Percentiles rank a stretch among this genome's conserved stretches.
These are phyloP conservation scores for Fusarium longipes DNA, from an alignment of 2,329 filamentous ascomycete species.

Conservation along the genomic window DNA sequence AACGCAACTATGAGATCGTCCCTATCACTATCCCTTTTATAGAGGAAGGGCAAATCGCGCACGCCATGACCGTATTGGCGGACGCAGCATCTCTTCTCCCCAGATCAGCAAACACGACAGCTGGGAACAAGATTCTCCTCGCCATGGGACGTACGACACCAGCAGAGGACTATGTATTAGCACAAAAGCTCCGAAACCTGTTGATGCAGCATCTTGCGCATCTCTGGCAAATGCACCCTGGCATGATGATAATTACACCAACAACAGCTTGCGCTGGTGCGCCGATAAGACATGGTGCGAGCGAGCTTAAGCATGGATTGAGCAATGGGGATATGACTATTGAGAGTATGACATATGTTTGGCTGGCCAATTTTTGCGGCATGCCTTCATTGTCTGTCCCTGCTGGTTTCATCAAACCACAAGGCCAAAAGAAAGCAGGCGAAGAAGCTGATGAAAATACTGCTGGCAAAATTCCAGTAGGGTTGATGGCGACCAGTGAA, in stretches of 20 bases:
- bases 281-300: constrained; percentile 51
- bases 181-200: constrained; percentile 74
- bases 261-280: constrained; percentile 66
- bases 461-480: constrained; percentile 60
- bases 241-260: constrained; percentile 77
- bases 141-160: constrained; percentile 73
- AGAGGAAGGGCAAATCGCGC: constrained; percentile 74
- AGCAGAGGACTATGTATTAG: constrained; percentile 73
- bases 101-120: constrained; percentile 62
- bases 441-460: constrained; percentile 49
- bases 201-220: constrained; percentile 77
- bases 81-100: constrained; percentile 64
- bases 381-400: constrained; percentile 58
- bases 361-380: constrained; percentile 63
- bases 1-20: constrained; percentile 64
- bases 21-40: constrained; percentile 68
- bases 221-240: constrained; percentile 73
- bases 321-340: constrained; percentile 60
- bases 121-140: constrained; percentile 74
- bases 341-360: constrained; percentile 61
- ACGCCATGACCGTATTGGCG: constrained; percentile 78
- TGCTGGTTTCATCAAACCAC: constrained; percentile 57
- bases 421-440: constrained; percentile 47
- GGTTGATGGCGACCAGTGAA: constrained; percentile 66
- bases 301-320: constrained; percentile 55